These are phyloP conservation scores for Puccinellia tenuiflora DNA, from an alignment of 176 grass and related monocot species.

Conservation along the genomic window DNA sequence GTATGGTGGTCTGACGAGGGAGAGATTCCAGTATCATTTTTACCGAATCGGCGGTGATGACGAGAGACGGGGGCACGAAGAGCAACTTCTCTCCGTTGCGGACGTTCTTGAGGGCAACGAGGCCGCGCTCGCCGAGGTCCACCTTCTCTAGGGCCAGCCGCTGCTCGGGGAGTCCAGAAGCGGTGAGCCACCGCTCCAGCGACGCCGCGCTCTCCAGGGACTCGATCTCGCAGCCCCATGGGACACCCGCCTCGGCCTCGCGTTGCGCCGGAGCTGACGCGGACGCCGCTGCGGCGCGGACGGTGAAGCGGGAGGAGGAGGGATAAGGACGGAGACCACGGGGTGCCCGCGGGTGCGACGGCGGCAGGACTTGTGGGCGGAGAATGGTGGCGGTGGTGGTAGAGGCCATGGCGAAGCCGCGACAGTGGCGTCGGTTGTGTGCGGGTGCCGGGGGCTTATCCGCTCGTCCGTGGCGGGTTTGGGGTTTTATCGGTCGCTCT, in stretches of 20 bases:
- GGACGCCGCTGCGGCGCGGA: slow-evolving; percentile 20
- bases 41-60: slow-evolving; percentile 81
- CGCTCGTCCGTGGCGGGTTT: neutral
- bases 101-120: slow-evolving; percentile 86
- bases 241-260: slow-evolving; percentile 27
- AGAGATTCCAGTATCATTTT: neutral
- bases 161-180: slow-evolving; percentile 69
- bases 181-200: slow-evolving; percentile 77
- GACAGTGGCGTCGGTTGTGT: slow-evolving; percentile 1
- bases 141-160: slow-evolving; percentile 68
- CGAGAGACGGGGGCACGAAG: slow-evolving; percentile 89
- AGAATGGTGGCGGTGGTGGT: slow-evolving; percentile 23
- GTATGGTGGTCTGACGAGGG: neutral
- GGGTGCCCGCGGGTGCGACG: slow-evolving; percentile 9
- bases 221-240: slow-evolving; percentile 94
- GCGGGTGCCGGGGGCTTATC: slow-evolving; percentile 29
- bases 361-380: slow-evolving; percentile 32
- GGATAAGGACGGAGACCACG: neutral
- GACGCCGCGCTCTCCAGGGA: slow-evolving; percentile 77
- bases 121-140: slow-evolving; percentile 81
- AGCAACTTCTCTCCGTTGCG: slow-evolving; percentile 95
- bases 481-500: neutral
- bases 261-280: slow-evolving; percentile 22
- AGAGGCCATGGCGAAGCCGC: slow-evolving; percentile 43
- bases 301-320: neutral